phyloP scores from a whole-genome alignment of 371 early-diverging fungal species.

The Basidiobolus meristosporus region DNA sequence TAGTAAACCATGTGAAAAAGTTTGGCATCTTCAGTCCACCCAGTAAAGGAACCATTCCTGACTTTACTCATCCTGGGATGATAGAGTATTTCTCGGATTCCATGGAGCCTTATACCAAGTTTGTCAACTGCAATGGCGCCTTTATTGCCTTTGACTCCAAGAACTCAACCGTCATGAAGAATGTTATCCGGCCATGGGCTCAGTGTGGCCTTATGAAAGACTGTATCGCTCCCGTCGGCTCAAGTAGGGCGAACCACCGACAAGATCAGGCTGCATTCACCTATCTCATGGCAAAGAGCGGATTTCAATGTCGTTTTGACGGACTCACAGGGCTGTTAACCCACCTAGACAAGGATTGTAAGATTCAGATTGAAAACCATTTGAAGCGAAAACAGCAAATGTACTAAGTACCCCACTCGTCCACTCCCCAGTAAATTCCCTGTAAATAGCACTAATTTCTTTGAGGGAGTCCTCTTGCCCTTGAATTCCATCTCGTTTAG shows the following conservation, averaged over 20 bases:
- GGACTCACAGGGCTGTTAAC: no score
- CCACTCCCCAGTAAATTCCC: no score
- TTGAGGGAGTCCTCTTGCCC: no score
- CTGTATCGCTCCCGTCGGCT: slow-evolving; percentile 42
- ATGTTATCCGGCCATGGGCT: slow-evolving; percentile 28
- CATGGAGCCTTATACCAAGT: slow-evolving; percentile 13
- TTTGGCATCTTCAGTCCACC: slow-evolving; percentile 34
- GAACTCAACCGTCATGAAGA: slow-evolving; percentile 8
- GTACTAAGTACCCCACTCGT: no score
- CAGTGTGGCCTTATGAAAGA: slow-evolving; percentile 24
- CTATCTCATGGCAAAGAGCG: slow-evolving; percentile 13
- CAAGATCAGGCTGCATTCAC: slow-evolving; percentile 43
- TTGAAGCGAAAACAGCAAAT: no score
- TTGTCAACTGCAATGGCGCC: slow-evolving; percentile 41
- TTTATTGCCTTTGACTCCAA: slow-evolving; percentile 30
- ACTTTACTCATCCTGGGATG: slow-evolving; percentile 35
- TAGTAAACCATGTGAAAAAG: slow-evolving; percentile 17
- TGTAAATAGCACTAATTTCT: no score
- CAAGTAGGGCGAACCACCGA: slow-evolving; percentile 30
- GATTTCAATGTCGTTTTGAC: background rate
- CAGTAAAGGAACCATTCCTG: slow-evolving; percentile 19
- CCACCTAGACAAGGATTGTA: no score
- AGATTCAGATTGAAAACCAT: no score
- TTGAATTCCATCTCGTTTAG: no score
- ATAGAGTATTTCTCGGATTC: slow-evolving; percentile 24